Evolutionary conservation across 179 eudicot species (phyloP), one percentile per base, ranked within the genome.

Genomic region (Vitellaria paradoxa): DNA sequence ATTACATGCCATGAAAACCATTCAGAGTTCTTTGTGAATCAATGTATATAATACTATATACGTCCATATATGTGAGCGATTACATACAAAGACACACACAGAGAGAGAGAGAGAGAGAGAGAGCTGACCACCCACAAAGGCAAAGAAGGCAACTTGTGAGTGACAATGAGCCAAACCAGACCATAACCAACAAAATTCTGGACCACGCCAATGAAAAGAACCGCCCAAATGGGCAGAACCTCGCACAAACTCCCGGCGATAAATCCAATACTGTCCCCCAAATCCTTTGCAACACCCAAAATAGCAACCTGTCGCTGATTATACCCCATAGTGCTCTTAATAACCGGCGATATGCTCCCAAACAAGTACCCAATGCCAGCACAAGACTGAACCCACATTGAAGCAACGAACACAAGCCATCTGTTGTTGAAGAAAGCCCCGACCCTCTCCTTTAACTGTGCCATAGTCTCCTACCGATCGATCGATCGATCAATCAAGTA

Each of bases 371-470:
- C 91, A 74, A 88, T 83, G 17, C 91, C 91, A 5, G 89, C 81
- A 40, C 88, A 86, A 18, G 87, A 88, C 64, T 84, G 86, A 3
- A 86, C 84, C 91, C 91, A 88, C 86, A 88, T 88, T 9, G 91
- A 88, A 55, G 86, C 91, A n/a, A 83, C 89, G 65, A 88, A 84
- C 17, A 88, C 91, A 20, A 88, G 86, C 91, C 91, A 88, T 86
- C 91, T 81, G 76, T 84, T 83, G 81, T 81, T 86, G 73, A 76
- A 30, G 77, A 88, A 83, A n/a, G 77, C 68, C 66, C 55, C 83
- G 18, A 78, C n/a, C 69, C 76, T 86, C 61, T 72, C 86, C 78
- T 59, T 75, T 0, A 79, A 50, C 7, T 66, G 20, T 15, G 11
- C 24, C 79, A 80, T 80, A 49, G 17, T 14, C 49, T 50, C 49